A percentile compares a stretch with the other conserved stretches of the same genome.
phyloP scores from a whole-genome alignment of 805 yeast genomes.

The Blastobotrys terrestris region DNA sequence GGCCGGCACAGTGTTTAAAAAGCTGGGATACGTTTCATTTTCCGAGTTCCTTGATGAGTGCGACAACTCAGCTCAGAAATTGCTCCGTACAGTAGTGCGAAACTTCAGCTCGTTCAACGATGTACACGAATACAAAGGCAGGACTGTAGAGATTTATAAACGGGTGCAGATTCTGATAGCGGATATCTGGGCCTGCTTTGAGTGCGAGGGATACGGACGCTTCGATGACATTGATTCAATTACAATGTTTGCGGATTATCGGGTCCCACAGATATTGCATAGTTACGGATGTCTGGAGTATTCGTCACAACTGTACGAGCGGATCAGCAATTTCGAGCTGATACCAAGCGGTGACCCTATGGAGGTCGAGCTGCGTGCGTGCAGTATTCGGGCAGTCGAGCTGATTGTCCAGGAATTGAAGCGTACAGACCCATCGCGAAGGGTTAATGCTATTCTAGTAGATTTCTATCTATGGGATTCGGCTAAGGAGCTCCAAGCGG shows the following conservation, averaged over 20 bases:
- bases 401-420: constrained; percentile 15
- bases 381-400: constrained; percentile 39
- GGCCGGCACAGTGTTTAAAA: constrained; percentile 30
- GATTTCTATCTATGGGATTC: constrained; percentile 42
- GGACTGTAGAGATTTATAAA: constrained; percentile 30
- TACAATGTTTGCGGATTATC: constrained; percentile 43
- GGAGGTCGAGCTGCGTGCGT: constrained; percentile 39
- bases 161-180: constrained; percentile 40
- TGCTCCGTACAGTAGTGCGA: constrained; percentile 27
- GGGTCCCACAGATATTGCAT: constrained; percentile 40
- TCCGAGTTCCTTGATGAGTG: constrained; percentile 23
- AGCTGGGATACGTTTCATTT: constrained; percentile 15
- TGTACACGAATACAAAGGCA: constrained; percentile 25
- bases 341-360: constrained; percentile 29
- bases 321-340: constrained; percentile 18
- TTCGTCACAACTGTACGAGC: constrained; percentile 22
- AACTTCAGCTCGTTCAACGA: constrained; percentile 34
- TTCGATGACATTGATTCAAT: constrained; percentile 35
- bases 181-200: constrained; percentile 41
- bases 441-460: constrained; percentile 34
- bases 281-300: constrained; percentile 33
- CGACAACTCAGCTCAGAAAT: constrained; percentile 27
- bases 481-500: constrained; percentile 34
- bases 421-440: background rate
- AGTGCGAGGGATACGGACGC: constrained; percentile 31